Conservation (phyloP, 164 flowering plant genomes). For the Houttuynia cordata region DNA sequence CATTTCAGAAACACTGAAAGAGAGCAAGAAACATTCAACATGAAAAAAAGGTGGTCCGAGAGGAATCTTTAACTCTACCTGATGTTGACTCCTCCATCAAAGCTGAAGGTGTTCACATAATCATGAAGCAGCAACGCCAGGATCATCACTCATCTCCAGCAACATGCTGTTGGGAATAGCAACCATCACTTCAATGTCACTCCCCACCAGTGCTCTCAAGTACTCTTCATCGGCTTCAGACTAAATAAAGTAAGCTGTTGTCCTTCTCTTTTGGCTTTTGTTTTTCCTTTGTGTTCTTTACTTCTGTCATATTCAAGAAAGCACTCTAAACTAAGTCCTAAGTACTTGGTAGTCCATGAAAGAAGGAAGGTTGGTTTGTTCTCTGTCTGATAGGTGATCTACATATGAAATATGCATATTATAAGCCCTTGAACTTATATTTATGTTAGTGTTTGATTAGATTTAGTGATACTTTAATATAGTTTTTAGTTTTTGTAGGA, state of each 20-base stretch:
- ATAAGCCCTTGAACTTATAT: too few relatives aligned
- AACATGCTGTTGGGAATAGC: slow-evolving; percentile 78
- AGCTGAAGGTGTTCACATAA: slow-evolving; percentile 58
- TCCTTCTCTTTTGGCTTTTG: neutral
- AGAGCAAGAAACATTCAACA: neutral
- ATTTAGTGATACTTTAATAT: too few relatives aligned
- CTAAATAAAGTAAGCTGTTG: too few relatives aligned
- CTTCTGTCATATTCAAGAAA: too few relatives aligned
- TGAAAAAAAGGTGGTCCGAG: too few relatives aligned
- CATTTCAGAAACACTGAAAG: too few relatives aligned
- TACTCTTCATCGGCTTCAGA: slow-evolving; percentile 68
- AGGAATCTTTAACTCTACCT: slow-evolving; percentile 26
- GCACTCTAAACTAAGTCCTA: neutral
- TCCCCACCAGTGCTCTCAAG: slow-evolving; percentile 52
- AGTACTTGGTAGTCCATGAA: neutral
- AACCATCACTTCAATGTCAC: slow-evolving; percentile 70
- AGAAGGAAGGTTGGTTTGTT: neutral
- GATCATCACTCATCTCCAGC: slow-evolving; percentile 32
- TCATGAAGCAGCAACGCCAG: slow-evolving; percentile 36
- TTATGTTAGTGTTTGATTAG: too few relatives aligned
- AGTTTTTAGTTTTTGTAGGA: too few relatives aligned
- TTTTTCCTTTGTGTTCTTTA: neutral
- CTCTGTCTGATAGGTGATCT: neutral
- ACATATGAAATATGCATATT: too few relatives aligned
- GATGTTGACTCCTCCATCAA: slow-evolving; percentile 70